Percentiles rank a stretch among this genome's conserved stretches.
phyloP scores from a whole-genome alignment of 2,329 filamentous ascomycete genomes.

The Colletotrichum limetticola region DNA sequence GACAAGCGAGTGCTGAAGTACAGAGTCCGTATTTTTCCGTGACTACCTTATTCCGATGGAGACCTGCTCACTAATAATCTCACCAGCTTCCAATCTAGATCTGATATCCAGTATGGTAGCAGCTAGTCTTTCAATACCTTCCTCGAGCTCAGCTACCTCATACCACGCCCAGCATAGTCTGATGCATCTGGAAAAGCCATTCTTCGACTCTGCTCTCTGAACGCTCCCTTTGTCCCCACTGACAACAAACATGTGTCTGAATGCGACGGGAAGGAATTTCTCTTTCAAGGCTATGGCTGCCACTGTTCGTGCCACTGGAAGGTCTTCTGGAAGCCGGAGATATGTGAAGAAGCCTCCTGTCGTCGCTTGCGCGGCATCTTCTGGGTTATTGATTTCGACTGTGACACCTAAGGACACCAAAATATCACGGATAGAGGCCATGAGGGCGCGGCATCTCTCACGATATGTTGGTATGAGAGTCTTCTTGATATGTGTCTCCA shows the following conservation, averaged over 20 bases:
- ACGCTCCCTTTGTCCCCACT: slow-evolving; percentile 62
- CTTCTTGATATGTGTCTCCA: slow-evolving; percentile 37
- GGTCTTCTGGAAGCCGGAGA: slow-evolving; percentile 61
- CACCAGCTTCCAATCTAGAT: background rate
- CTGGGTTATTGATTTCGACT: background rate
- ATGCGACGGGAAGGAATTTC: slow-evolving; percentile 74
- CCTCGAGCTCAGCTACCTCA: slow-evolving; percentile 69
- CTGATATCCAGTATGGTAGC: background rate
- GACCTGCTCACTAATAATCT: background rate
- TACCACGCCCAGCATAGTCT: slow-evolving; percentile 81
- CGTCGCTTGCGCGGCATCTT: background rate
- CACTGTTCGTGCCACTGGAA: slow-evolving; percentile 44
- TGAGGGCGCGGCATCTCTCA: slow-evolving; percentile 35
- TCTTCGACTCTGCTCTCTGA: slow-evolving; percentile 39
- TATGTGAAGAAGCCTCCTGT: slow-evolving; percentile 74
- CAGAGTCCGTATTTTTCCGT: background rate
- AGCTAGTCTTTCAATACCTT: slow-evolving; percentile 74
- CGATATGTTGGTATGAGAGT: slow-evolving; percentile 37
- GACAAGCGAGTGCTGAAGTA: too few relatives aligned
- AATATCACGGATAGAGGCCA: slow-evolving; percentile 31
- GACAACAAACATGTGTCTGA: slow-evolving; percentile 77
- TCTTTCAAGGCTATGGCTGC: slow-evolving; percentile 63
- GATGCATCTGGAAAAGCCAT: slow-evolving; percentile 66
- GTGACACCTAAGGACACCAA: slow-evolving; percentile 33
- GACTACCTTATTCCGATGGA: slow-evolving; percentile 1